These are phyloP conservation scores for Cupressus sempervirens DNA, from an alignment of 75 land plant genomes.

Conservation along the genomic window DNA sequence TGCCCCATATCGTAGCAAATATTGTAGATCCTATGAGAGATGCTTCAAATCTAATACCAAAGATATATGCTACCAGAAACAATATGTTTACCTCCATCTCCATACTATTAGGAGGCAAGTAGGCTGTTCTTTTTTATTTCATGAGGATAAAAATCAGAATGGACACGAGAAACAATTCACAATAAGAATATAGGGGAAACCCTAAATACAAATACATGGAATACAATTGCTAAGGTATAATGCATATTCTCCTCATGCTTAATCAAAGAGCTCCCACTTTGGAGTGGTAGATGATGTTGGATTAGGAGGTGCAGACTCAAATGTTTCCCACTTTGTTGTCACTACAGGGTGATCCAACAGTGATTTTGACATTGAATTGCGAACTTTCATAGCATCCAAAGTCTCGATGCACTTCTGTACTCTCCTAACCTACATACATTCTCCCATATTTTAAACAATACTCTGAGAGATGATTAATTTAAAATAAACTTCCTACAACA, in stretches of 20 bases:
- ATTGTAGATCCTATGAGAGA: background rate
- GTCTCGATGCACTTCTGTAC: constrained; percentile 67
- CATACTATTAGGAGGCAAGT: constrained; percentile 2
- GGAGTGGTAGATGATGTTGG: constrained; percentile 13
- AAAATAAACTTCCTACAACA: background rate
- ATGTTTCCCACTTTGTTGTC: constrained; percentile 79
- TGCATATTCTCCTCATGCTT: constrained; percentile 3
- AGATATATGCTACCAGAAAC: background rate
- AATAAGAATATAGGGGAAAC: background rate
- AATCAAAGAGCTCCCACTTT: constrained; percentile 55
- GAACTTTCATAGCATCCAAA: constrained; percentile 43
- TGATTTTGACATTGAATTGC: constrained; percentile 40
- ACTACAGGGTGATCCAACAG: constrained; percentile 28
- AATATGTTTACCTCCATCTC: constrained; percentile 1
- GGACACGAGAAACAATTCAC: background rate
- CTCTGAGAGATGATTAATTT: background rate
- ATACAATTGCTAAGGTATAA: background rate
- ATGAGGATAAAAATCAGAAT: constrained; percentile 4
- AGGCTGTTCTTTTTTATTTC: constrained; percentile 10
- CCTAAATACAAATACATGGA: background rate
- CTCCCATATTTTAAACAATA: background rate
- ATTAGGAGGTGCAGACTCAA: constrained; percentile 34
- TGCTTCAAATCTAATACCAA: background rate
- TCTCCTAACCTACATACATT: constrained; percentile 47
- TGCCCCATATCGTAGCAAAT: background rate